These are phyloP conservation scores for Umbelopsis sp. DNA, from an alignment of 192 early-diverging fungal species.

Conservation along the genomic window DNA sequence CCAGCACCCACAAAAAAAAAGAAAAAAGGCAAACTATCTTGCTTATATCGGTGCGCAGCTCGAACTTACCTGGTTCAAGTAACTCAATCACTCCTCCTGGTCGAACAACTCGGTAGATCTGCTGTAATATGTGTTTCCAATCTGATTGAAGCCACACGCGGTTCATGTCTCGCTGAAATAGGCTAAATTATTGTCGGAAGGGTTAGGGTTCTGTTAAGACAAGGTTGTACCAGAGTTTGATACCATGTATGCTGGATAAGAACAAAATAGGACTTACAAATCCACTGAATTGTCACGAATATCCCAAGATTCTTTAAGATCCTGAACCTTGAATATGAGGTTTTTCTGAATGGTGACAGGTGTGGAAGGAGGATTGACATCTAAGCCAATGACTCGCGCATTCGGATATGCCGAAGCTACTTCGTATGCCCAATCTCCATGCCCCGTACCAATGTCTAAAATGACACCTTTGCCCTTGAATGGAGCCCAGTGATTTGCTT, in stretches of 20 bases:
- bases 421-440: constrained; percentile 44
- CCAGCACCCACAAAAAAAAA: neutral
- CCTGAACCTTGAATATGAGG: constrained; percentile 24
- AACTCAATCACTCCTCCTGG: constrained; percentile 38
- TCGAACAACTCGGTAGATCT: constrained; percentile 37
- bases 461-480: constrained; percentile 15
- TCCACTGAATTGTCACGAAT: constrained; percentile 36
- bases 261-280: constrained; percentile 27
- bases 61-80: constrained; percentile 28
- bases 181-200: constrained; percentile 18
- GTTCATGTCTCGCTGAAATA: constrained; percentile 40
- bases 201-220: neutral
- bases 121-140: constrained; percentile 31
- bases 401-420: constrained; percentile 33
- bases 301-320: constrained; percentile 35
- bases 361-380: constrained; percentile 27
- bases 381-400: constrained; percentile 31
- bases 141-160: constrained; percentile 22
- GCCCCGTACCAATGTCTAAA: constrained; percentile 40
- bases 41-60: neutral
- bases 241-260: too few species aligned
- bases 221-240: neutral
- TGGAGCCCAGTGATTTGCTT: constrained; percentile 36
- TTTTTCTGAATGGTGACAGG: constrained; percentile 34
- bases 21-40: too few species aligned